Conservation (phyloP, 73 alveolate genomes). For the Blepharisma japonicum region DNA sequence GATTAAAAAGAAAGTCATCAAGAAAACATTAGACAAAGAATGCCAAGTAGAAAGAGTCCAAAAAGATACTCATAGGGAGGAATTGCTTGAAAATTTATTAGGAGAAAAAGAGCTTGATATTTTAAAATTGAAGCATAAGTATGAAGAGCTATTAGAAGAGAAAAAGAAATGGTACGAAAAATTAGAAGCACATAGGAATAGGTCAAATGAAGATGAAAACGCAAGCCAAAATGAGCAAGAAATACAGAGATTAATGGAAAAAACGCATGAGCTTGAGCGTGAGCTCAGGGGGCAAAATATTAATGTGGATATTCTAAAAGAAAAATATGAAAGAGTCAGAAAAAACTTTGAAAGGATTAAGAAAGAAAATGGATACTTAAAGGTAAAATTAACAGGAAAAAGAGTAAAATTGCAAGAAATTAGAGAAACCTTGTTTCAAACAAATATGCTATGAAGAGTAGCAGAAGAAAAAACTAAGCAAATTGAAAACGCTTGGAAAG, state of each 20-base stretch:
- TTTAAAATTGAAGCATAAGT: too few species aligned
- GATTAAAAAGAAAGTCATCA: not conserved
- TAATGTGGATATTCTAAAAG: not conserved
- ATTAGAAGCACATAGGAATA: not conserved
- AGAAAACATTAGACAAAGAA: not conserved
- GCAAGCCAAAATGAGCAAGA: not conserved
- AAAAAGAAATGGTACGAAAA: too few species aligned
- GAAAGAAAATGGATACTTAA: not conserved
- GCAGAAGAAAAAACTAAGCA: not conserved
- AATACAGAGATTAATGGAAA: not conserved
- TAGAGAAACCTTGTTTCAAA: not conserved
- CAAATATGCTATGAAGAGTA: not conserved
- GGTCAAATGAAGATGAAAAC: not conserved
- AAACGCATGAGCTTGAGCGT: not conserved
- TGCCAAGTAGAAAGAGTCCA: not conserved
- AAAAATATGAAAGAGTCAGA: not conserved
- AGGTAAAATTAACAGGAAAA: not conserved
- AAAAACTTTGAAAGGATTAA: not conserved
- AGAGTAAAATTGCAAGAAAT: not conserved
- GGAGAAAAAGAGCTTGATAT: not conserved
- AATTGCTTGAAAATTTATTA: not conserved
- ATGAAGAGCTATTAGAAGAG: too few species aligned
- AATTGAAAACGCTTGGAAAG: slow-evolving; percentile 5
- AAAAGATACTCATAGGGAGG: not conserved
- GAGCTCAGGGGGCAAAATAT: not conserved